Percentiles rank a stretch among this genome's conserved stretches.
Evolutionary conservation across 768 basidiomycete species (phyloP).

Genomic region (Suillus subalutaceus): DNA sequence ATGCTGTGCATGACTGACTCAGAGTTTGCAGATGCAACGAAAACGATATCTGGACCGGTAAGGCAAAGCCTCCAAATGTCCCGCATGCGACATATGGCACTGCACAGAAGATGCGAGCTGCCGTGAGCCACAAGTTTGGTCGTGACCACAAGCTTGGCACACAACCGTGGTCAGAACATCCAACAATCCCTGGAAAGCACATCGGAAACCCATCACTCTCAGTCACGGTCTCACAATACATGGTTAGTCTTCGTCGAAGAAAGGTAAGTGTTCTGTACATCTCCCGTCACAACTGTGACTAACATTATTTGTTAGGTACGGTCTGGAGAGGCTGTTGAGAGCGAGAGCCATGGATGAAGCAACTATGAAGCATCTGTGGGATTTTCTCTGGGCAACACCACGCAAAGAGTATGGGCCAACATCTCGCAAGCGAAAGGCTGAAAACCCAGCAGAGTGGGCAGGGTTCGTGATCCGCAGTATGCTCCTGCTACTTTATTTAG

Average conservation of each 20-base stretch:
- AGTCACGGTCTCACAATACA: no score
- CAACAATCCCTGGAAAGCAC: slow-evolving; percentile 22
- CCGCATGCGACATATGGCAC: slow-evolving; percentile 27
- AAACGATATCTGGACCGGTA: slow-evolving; percentile 22
- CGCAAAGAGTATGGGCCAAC: slow-evolving; percentile 15
- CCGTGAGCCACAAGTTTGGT: slow-evolving; percentile 34
- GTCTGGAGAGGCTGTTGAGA: slow-evolving; percentile 28
- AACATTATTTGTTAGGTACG: no score
- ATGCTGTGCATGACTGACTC: neutral
- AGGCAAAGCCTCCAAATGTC: slow-evolving; percentile 12
- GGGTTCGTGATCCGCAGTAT: slow-evolving; percentile 28
- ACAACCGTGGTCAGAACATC: slow-evolving; percentile 30
- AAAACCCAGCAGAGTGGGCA: slow-evolving; percentile 26
- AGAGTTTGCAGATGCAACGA: slow-evolving; percentile 27
- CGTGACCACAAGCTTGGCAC: slow-evolving; percentile 32
- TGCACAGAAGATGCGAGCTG: slow-evolving; percentile 42
- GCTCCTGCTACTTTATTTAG: slow-evolving; percentile 33
- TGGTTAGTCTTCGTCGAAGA: slow-evolving; percentile 14
- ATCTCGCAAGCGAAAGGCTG: slow-evolving; percentile 11
- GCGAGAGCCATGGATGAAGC: slow-evolving; percentile 34
- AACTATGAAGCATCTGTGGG: slow-evolving; percentile 25
- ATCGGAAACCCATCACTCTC: slow-evolving; percentile 3
- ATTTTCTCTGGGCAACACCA: slow-evolving; percentile 28
- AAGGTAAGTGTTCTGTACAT: slow-evolving; percentile 22
- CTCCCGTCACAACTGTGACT: no score